Evolutionary conservation across 768 basidiomycete genomes (phyloP), one percentile per base, ranked within the genome.

Genomic region (Mycena galericulata): DNA sequence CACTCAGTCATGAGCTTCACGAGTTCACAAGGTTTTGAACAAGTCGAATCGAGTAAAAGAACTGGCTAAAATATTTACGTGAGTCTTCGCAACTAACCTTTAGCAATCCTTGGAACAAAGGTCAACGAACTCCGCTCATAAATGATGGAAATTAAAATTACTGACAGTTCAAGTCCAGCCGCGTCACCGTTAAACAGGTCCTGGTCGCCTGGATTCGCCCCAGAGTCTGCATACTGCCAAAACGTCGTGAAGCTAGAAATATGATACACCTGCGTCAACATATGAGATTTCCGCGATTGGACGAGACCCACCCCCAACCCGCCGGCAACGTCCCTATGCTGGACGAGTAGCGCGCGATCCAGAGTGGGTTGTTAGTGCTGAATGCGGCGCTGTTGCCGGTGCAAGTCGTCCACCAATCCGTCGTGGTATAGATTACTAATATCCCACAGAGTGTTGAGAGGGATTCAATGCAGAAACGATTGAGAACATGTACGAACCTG

Each of bases 321-420:
- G 88, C 87, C 36, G 89, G 89, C 53, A 91, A 82, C 3, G 86
- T 71, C 3, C 88, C 89, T 22, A 87, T 76, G 27, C 76, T 69
- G 10, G 87, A 85, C 5, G 86, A 74, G 49, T 83, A 90, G 29
- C 79, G 76, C 2, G 91, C 90, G 47, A 91, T 82, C 89, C 88
- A 91, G 3, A 92, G 79, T 3, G 90, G 88, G 74, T 86, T 89
- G 60, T 79, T 84, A 4, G 73, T 60, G 1, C 74, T 83, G 68
- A 92, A 91, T 5, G 77, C 78, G 17, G 80, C 78, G 62, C 83
- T 87, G 75, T 89, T 87, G 0, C 87, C 89, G 3, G 91, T 92
- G 75, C 91, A 92, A 11, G 81, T 83, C 12, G 71, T 86, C 91
- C 91, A 92, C 90, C 90, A 92, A 74, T 85, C 80, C 14, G 88